Evolutionary conservation across 257 asterid genomes (phyloP), one percentile per base, ranked within the genome.

Genomic region (Euphrasia confusa): DNA sequence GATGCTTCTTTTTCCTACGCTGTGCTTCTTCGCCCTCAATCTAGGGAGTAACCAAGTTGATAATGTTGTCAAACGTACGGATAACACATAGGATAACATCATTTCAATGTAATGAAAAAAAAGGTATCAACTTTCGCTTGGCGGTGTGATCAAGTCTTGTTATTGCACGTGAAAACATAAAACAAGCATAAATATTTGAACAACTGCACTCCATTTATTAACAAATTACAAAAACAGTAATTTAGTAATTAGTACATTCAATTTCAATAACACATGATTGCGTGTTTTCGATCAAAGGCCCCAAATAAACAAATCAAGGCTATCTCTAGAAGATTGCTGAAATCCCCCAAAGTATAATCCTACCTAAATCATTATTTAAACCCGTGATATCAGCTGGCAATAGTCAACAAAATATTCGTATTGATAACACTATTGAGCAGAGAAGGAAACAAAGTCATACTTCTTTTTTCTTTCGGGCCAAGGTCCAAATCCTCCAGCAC

Each of bases 401-500:
- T 53, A 32, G 58, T 53, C 13, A 53, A 24, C 52, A 39, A 65
- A 21, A 32, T 8, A 50, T 45, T 65, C 45, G 42, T 58, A 48
- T 4, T 45, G 58, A 24, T 63, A 18, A 7, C 69, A 72, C 44
- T 18, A 21, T 62, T n/a, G 44, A 53, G 26, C n/a, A 32, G 39
- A 55, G 14, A 60, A 67, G 56, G 14, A 60, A 67, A 45, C 6
- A 44, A 2, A 12, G 2, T 12, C 24, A 21, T 65, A 79, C 95
- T 84, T 75, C 78, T 68, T 74, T 81, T 70, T 86, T 86, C 89
- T 71, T 74, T 61, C 92, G 89, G 5, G 95, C 92, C 90, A 87
- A 68, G 54, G 86, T 82, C 88, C 90, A 82, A 63, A 83, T 86
- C 80, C 95, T 71, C 95, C 92, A 86, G 33, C 87, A 78, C 95